A percentile compares a stretch with the other conserved stretches of the same genome.
Conservation (phyloP, 164 flowering plant species). For the Liquidambar formosana region DNA sequence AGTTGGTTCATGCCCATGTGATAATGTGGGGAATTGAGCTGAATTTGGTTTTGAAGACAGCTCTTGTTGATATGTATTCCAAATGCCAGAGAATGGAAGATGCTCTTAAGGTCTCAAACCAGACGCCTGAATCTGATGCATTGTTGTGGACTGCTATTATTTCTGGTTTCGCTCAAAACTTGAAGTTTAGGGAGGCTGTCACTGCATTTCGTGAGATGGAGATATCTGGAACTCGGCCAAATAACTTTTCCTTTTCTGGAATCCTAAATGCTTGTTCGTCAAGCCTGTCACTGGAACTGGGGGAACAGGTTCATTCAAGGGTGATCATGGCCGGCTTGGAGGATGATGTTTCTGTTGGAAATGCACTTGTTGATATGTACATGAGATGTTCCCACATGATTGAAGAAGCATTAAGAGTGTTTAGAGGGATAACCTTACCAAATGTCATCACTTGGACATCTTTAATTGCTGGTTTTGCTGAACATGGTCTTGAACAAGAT, state of each 20-base stretch:
- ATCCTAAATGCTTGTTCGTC: conserved; percentile 46
- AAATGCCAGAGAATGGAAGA: conserved; percentile 43
- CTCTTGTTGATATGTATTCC: conserved; percentile 56
- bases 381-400: conserved; percentile 37
- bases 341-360: conserved; percentile 48
- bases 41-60: conserved; percentile 51
- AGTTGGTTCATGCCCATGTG: conserved; percentile 48
- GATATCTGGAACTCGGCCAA: conserved; percentile 34
- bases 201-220: conserved; percentile 43
- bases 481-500: conserved; percentile 34
- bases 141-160: conserved; percentile 51
- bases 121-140: conserved; percentile 49
- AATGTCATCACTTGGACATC: conserved; percentile 70
- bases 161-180: conserved; percentile 39
- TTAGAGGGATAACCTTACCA: conserved; percentile 37
- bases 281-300: conserved; percentile 29
- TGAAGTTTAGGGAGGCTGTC: conserved; percentile 36
- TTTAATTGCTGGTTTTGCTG: conserved; percentile 46
- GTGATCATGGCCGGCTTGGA: conserved; percentile 47
- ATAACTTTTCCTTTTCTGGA: conserved; percentile 45
- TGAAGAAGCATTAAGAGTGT: conserved; percentile 37
- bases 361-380: too few relatives aligned
- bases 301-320: conserved; percentile 52
- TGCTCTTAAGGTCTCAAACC: conserved; percentile 38
- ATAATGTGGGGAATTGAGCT: conserved; percentile 36